These are phyloP conservation scores for Penicillium manginii DNA, from an alignment of 495 filamentous ascomycete genomes.

Conservation along the genomic window DNA sequence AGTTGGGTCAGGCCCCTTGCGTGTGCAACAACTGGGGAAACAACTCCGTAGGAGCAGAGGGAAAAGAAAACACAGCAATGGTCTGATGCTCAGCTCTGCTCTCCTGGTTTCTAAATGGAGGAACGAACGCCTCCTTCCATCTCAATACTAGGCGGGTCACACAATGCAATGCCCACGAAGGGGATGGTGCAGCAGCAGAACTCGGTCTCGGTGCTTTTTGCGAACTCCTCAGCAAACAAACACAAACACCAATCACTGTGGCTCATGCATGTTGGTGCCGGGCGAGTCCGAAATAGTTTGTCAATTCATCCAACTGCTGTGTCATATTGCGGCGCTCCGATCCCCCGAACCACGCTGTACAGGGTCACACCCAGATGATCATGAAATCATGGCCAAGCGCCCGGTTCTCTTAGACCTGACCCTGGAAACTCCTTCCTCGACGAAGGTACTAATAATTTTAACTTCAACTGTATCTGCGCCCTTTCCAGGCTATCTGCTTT, in stretches of 20 bases:
- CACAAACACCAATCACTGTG: conserved; percentile 13
- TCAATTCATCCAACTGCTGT: conserved; percentile 26
- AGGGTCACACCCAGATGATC: conserved; percentile 13
- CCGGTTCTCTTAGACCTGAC: background rate
- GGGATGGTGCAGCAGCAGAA: conserved; percentile 7
- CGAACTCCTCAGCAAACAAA: background rate
- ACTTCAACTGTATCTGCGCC: conserved; percentile 23
- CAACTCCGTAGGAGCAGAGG: background rate
- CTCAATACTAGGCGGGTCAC: conserved; percentile 3
- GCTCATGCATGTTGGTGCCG: conserved; percentile 1
- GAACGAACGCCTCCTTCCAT: background rate
- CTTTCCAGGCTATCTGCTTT: conserved; percentile 25
- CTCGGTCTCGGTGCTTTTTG: background rate
- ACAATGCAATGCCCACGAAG: conserved; percentile 14
- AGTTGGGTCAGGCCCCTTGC: conserved; percentile 20
- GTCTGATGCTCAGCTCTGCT: background rate
- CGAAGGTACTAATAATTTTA: conserved; percentile 24
- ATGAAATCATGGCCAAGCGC: conserved; percentile 1
- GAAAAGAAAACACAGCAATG: background rate
- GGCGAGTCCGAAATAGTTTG: conserved; percentile 21
- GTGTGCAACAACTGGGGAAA: conserved; percentile 1
- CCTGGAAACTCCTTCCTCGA: conserved; percentile 3
- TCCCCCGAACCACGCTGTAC: conserved; percentile 16
- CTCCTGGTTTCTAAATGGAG: background rate
- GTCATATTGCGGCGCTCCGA: conserved; percentile 27